Conservation (phyloP, 192 early-diverging fungal genomes). For the Coemansia sp. region DNA sequence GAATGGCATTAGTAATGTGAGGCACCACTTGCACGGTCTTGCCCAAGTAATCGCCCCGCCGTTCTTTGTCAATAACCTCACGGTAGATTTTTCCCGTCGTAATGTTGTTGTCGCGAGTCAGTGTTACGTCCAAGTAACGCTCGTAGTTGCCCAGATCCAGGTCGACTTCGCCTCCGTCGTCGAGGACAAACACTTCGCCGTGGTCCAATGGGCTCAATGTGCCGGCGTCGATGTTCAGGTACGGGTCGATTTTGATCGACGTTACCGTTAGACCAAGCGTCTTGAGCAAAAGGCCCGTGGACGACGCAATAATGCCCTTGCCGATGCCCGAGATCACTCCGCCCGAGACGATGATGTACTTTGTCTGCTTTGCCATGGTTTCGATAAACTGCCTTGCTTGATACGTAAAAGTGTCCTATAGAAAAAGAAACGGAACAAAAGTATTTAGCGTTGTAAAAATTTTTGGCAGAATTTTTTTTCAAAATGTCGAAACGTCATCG, state of each 20-base stretch:
- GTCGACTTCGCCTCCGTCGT: slow-evolving; percentile 99
- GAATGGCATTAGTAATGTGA: slow-evolving; percentile 95
- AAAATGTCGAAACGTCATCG: too few species aligned
- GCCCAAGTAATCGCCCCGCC: slow-evolving; percentile 93
- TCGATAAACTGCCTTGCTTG: too few species aligned
- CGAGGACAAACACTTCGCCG: slow-evolving; percentile 97
- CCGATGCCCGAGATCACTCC: slow-evolving; percentile 99
- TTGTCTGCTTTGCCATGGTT: slow-evolving; percentile 59
- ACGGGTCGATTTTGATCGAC: slow-evolving; percentile 99
- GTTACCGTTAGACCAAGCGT: slow-evolving; percentile 89
- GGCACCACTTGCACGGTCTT: slow-evolving; percentile 99
- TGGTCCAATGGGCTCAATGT: slow-evolving; percentile 96
- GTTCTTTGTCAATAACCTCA: slow-evolving; percentile 92
- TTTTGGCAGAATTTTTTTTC: slow-evolving; percentile 1
- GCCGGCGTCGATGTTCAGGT: slow-evolving; percentile 99
- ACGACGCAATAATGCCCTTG: slow-evolving; percentile 98
- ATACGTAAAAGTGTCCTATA: too few species aligned
- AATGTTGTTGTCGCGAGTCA: slow-evolving; percentile 98
- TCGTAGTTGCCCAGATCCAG: slow-evolving; percentile 99
- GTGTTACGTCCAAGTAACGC: slow-evolving; percentile 90
- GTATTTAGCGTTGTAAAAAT: not conserved
- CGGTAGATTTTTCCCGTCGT: slow-evolving; percentile 99
- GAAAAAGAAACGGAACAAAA: too few species aligned
- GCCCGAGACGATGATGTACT: slow-evolving; percentile 97
- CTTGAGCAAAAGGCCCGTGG: slow-evolving; percentile 92